Percentiles rank a stretch among this genome's conserved stretches.
These are phyloP conservation scores for Cornus controversa DNA, from an alignment of 148 eudicot species.

Conservation along the genomic window DNA sequence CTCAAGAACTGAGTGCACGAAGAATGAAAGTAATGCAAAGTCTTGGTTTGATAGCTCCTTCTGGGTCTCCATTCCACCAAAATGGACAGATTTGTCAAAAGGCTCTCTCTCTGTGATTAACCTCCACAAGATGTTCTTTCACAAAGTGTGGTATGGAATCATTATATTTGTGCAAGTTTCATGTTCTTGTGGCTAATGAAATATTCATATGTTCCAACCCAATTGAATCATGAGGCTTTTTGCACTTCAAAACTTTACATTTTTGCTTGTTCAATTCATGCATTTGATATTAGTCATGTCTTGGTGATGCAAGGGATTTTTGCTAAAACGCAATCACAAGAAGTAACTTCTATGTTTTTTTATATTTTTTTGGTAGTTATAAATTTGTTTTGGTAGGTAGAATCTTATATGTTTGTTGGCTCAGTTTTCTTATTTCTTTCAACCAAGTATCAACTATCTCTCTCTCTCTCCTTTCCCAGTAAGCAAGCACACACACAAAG, in stretches of 20 bases:
- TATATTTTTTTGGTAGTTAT: neutral
- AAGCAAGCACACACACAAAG: too few relatives aligned
- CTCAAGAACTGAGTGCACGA: constrained; percentile 42
- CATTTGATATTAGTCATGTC: neutral
- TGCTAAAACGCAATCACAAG: neutral
- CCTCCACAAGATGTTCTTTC: neutral
- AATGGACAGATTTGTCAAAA: constrained; percentile 19
- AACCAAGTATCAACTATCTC: neutral
- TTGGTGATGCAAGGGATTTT: neutral
- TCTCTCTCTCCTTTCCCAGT: neutral
- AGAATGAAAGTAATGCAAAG: constrained; percentile 66
- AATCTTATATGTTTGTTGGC: neutral
- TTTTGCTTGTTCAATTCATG: neutral
- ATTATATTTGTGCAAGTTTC: neutral
- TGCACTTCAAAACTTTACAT: neutral
- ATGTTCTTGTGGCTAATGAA: neutral
- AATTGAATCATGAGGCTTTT: neutral
- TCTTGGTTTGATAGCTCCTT: constrained; percentile 68
- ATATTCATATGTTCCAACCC: neutral
- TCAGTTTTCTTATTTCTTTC: neutral
- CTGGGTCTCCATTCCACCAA: constrained; percentile 56
- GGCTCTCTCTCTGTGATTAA: constrained; percentile 20
- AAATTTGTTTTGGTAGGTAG: too few relatives aligned
- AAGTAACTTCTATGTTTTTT: too few relatives aligned
- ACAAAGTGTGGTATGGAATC: neutral